Evolutionary conservation across 1,284 basidiomycete species (phyloP).

Genomic region (Apiotrichum montevideense): DNA sequence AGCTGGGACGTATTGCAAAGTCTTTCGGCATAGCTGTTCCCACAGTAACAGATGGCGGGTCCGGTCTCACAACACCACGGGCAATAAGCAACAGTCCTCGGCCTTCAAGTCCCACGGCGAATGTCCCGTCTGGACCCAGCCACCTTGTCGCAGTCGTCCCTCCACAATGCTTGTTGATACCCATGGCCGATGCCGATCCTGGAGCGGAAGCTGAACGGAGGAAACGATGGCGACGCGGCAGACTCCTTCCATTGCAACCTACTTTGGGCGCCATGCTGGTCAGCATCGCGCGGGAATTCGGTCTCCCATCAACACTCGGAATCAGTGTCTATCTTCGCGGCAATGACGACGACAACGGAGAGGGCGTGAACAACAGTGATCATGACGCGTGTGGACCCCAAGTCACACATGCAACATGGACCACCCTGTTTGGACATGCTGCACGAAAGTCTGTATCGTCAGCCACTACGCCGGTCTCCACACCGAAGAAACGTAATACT

Average conservation of each 20-base stretch:
- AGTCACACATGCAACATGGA: constrained; percentile 34
- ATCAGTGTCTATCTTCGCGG: constrained; percentile 38
- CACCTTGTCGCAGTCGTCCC: constrained; percentile 40
- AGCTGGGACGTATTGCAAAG: constrained; percentile 41
- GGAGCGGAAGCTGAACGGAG: constrained; percentile 16
- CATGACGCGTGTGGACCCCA: constrained; percentile 30
- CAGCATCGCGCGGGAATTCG: constrained; percentile 43
- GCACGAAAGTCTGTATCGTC: constrained; percentile 1
- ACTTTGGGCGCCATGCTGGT: constrained; percentile 42
- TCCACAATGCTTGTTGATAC: constrained; percentile 27
- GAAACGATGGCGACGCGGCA: constrained; percentile 36
- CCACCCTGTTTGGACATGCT: constrained; percentile 26
- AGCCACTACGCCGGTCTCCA: constrained; percentile 1
- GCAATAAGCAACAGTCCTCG: neutral
- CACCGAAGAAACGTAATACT: constrained; percentile 4
- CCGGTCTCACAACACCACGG: constrained; percentile 9
- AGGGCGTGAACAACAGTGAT: constrained; percentile 5
- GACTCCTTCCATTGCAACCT: constrained; percentile 39
- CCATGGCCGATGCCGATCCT: constrained; percentile 2
- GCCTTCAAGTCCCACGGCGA: neutral
- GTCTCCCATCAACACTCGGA: constrained; percentile 38
- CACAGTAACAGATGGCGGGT: neutral
- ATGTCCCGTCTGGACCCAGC: constrained; percentile 10
- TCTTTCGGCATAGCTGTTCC: constrained; percentile 43
- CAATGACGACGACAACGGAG: neutral